A percentile compares a stretch with the other conserved stretches of the same genome.
These are phyloP conservation scores for Phytophthora macrochlamydospora DNA, from an alignment of 352 stramenopile species.

Conservation along the genomic window DNA sequence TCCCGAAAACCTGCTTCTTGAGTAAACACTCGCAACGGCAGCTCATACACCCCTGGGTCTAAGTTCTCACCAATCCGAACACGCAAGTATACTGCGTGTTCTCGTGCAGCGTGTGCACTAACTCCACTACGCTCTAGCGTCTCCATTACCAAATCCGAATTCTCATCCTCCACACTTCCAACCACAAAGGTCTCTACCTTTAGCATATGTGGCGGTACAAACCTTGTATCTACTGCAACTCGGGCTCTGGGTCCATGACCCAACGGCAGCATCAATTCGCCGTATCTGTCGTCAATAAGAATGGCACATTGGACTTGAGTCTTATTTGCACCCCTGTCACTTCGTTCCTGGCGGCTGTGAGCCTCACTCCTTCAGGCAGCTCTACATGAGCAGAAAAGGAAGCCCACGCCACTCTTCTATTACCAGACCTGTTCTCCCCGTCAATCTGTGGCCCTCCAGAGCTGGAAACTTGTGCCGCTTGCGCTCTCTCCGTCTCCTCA, in stretches of 20 bases:
- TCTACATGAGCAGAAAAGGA: slow-evolving; percentile 29
- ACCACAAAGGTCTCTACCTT: slow-evolving; percentile 61
- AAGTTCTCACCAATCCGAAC: slow-evolving; percentile 44
- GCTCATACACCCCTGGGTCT: slow-evolving; percentile 58
- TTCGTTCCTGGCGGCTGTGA: slow-evolving; percentile 57
- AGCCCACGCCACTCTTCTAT: slow-evolving; percentile 44
- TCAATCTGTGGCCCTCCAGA: slow-evolving; percentile 4
- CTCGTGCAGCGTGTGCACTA: slow-evolving; percentile 27
- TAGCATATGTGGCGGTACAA: slow-evolving; percentile 52
- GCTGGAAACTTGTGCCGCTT: slow-evolving; percentile 5
- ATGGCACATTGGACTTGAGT: slow-evolving; percentile 58
- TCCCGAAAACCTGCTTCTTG: slow-evolving; percentile 66
- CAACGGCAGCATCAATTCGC: slow-evolving; percentile 60
- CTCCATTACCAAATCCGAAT: slow-evolving; percentile 61
- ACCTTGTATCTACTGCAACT: slow-evolving; percentile 58
- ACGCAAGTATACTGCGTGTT: slow-evolving; percentile 68
- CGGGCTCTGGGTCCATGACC: slow-evolving; percentile 65
- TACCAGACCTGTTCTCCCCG: slow-evolving; percentile 1
- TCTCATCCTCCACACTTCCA: slow-evolving; percentile 68
- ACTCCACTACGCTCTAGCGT: slow-evolving; percentile 47
- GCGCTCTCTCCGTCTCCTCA: slow-evolving; percentile 31
- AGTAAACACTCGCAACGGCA: slow-evolving; percentile 71
- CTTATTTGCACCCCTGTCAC: slow-evolving; percentile 64
- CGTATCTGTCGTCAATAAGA: slow-evolving; percentile 54
- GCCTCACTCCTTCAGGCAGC: slow-evolving; percentile 43